Conservation (phyloP, 1,284 basidiomycete genomes). For the Cryptococcus sp. region DNA sequence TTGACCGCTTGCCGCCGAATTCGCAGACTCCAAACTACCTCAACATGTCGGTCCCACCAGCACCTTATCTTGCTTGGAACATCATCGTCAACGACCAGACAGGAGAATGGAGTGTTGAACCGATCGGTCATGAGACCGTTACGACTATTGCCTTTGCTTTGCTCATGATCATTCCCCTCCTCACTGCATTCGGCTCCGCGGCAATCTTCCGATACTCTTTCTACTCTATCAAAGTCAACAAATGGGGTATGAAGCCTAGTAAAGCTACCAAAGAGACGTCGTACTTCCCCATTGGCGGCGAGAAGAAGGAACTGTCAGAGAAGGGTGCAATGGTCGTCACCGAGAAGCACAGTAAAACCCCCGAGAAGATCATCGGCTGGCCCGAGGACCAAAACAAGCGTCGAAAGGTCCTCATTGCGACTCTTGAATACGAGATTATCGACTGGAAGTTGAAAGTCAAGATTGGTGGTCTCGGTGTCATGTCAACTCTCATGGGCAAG, state of each 20-base stretch:
- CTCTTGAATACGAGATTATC: conserved; percentile 90
- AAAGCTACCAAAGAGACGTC: conserved; percentile 53
- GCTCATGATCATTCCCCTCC: conserved; percentile 73
- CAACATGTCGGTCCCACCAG: conserved; percentile 69
- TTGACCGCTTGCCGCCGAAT: conserved; percentile 87
- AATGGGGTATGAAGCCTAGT: conserved; percentile 73
- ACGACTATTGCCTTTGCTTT: conserved; percentile 83
- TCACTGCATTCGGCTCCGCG: conserved; percentile 79
- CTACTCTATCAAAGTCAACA: conserved; percentile 91
- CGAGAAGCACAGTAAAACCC: conserved; percentile 63
- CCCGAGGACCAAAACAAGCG: conserved; percentile 86
- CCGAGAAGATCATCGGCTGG: conserved; percentile 78
- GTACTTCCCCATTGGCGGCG: conserved; percentile 61
- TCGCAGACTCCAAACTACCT: conserved; percentile 76
- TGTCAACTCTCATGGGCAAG: conserved; percentile 94
- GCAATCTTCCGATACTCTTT: conserved; percentile 90
- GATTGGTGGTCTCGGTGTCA: conserved; percentile 93
- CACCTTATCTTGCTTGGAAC: conserved; percentile 76
- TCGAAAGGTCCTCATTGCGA: conserved; percentile 83
- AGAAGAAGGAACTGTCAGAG: conserved; percentile 50
- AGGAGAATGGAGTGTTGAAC: conserved; percentile 73
- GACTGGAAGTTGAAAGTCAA: conserved; percentile 97
- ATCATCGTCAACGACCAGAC: conserved; percentile 73
- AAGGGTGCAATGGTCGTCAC: conserved; percentile 53
- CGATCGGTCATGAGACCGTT: conserved; percentile 74